Evolutionary conservation across 306 rosid genomes (phyloP).

Genomic region (Casuarina equisetifolia): DNA sequence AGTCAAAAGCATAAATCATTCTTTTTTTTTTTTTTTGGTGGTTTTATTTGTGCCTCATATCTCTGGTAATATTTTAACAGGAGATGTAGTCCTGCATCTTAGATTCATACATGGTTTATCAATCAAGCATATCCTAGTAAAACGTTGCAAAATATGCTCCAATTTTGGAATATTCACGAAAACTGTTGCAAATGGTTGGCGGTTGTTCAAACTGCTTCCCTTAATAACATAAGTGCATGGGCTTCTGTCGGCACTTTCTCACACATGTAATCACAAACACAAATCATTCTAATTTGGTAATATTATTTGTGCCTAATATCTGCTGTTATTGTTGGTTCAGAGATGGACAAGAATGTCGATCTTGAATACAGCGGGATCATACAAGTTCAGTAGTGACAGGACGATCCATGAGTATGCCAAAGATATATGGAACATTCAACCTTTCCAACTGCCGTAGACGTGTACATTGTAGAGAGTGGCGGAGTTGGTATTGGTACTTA

Average conservation of each 20-base stretch:
- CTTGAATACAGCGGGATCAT: slow-evolving; percentile 90
- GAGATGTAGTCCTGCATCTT: too few relatives aligned
- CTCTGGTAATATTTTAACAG: too few relatives aligned
- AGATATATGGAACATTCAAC: slow-evolving; percentile 84
- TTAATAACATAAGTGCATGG: background rate
- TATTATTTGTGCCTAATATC: slow-evolving; percentile 21
- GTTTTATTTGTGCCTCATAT: too few relatives aligned
- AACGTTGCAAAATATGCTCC: too few relatives aligned
- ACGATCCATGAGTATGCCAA: slow-evolving; percentile 91
- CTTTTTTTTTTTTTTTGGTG: too few relatives aligned
- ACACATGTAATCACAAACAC: background rate
- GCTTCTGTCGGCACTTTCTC: background rate
- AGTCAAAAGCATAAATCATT: too few relatives aligned
- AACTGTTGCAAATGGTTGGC: background rate
- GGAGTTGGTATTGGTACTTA: slow-evolving; percentile 23
- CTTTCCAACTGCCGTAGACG: slow-evolving; percentile 58
- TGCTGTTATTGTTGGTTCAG: slow-evolving; percentile 46
- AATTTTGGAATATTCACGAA: background rate
- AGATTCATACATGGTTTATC: too few relatives aligned
- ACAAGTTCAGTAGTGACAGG: slow-evolving; percentile 98
- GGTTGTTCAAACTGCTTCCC: background rate
- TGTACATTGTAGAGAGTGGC: slow-evolving; percentile 1
- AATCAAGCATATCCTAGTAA: too few relatives aligned
- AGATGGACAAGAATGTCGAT: slow-evolving; percentile 96
- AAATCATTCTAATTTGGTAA: background rate